Evolutionary conservation across 2,329 filamentous ascomycete genomes (phyloP), one percentile per base, ranked within the genome.

Genomic region (Pseudomassariella vexata): DNA sequence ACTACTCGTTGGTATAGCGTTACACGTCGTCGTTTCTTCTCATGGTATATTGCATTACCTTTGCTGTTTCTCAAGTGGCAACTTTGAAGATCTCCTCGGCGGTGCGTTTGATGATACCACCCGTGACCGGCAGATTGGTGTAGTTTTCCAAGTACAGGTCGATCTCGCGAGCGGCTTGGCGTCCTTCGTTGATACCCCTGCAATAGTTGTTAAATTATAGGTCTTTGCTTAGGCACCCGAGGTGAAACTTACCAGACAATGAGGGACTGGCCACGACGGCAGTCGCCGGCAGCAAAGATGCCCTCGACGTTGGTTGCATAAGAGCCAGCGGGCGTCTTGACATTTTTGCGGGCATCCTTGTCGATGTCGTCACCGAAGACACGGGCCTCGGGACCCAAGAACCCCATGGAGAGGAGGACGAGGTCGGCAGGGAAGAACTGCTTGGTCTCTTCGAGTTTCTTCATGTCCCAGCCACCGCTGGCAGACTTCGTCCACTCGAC

Each of bases 341-440:
- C 82, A 60, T 95, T 96, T 76, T 94, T 95, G 53, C 90, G 81
- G 32, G 77, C 73, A 56, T 96, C 90, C 60, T 88, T 88, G 65
- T 95, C 89, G 42, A 96, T 82, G 24, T 84, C 75, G n/a, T 87
- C 81, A 30, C 85, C 87, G 24, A 95, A 73, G 23, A 94, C 79
- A 44, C 86, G 83, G 46, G 85, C 85, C 65, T 96, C 90, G 6
- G 89, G 89, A 8, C 90, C 90, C 42, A 95, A 66, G 82, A 96
- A 96, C 55, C 90, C 90, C 90, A 96, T 95, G 31, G 90, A 94
- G 29, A 96, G 70, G 26, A 95, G 76, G 26, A 96, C 89, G 24
- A 96, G 76, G 53, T 96, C 90, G 18, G 90, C 90, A 22, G 87
- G 87, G 82, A 95, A 95, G 73, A 94, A 94, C 57, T 95, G 80